These are phyloP conservation scores for Sugiyamaella xylanicola DNA, from an alignment of 1,139 yeast species.

Conservation along the genomic window DNA sequence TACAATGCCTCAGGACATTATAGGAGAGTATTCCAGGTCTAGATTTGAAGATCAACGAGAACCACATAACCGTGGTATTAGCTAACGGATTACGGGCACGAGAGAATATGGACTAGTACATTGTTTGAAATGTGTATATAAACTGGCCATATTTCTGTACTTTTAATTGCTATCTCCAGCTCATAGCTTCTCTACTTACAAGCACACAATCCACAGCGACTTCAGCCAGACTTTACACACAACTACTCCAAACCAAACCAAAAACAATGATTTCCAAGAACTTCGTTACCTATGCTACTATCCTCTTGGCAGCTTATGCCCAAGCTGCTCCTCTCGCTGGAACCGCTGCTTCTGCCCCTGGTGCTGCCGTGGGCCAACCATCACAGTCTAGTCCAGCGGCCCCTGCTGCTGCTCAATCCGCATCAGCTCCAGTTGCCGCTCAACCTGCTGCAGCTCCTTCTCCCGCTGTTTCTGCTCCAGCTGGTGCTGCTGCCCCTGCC, in stretches of 20 bases:
- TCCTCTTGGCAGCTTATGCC: neutral
- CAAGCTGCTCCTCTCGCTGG: conserved; percentile 8
- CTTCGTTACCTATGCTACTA: conserved; percentile 2
- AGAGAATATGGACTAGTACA: neutral
- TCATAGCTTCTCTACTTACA: neutral
- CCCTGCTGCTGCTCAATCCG: conserved; percentile 1
- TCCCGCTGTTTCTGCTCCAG: neutral
- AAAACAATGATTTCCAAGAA: conserved; percentile 4
- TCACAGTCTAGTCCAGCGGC: neutral
- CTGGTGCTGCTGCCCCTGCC: neutral
- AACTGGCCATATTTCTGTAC: neutral
- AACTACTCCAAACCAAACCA: neutral
- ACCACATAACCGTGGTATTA: neutral
- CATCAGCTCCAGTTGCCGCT: neutral
- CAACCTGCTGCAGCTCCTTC: neutral
- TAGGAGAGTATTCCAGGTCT: neutral
- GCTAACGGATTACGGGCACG: neutral
- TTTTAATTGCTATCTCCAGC: neutral
- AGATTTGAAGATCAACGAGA: neutral
- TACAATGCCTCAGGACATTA: neutral
- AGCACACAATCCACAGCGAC: neutral
- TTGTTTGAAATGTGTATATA: neutral
- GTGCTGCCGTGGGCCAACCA: neutral
- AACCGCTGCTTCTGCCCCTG: neutral
- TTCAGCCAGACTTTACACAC: neutral